Conservation (phyloP, 331 rosid species). For the Rosa hybrid region DNA sequence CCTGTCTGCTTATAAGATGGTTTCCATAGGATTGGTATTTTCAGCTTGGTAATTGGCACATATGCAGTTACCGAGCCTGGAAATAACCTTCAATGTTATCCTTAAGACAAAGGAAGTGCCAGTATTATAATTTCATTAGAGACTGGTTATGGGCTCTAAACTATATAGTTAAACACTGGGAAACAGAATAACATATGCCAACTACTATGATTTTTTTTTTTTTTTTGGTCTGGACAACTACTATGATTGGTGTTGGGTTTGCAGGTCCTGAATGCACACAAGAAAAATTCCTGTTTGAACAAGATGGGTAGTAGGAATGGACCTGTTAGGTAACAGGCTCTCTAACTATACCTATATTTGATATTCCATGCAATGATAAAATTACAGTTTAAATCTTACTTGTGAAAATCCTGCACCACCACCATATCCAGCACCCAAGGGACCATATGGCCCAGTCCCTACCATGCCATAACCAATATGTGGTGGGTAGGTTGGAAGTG, state of each 20-base stretch:
- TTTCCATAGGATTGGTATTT: not conserved
- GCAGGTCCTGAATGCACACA: not conserved
- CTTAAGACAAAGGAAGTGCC: not conserved
- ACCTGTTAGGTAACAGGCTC: not conserved
- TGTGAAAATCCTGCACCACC: constrained; percentile 59
- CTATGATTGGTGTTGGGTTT: not conserved
- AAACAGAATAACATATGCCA: not conserved
- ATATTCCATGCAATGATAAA: constrained; percentile 11
- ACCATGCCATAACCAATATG: constrained; percentile 54
- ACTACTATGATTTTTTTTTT: not conserved
- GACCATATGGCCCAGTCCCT: constrained; percentile 60
- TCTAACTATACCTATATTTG: not conserved
- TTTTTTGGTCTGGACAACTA: too few species aligned
- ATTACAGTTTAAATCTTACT: constrained; percentile 41
- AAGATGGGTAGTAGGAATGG: not conserved
- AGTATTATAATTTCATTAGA: not conserved
- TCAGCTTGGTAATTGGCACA: not conserved
- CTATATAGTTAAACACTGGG: not conserved
- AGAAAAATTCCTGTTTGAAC: not conserved
- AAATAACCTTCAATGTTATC: not conserved
- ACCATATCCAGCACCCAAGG: constrained; percentile 55
- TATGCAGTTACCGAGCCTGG: not conserved
- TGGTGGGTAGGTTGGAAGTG: constrained; percentile 55
- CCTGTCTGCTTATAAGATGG: not conserved
- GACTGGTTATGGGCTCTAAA: not conserved